These are phyloP conservation scores for Gossypium anomalum DNA, from an alignment of 345 rosid species.

Conservation along the genomic window DNA sequence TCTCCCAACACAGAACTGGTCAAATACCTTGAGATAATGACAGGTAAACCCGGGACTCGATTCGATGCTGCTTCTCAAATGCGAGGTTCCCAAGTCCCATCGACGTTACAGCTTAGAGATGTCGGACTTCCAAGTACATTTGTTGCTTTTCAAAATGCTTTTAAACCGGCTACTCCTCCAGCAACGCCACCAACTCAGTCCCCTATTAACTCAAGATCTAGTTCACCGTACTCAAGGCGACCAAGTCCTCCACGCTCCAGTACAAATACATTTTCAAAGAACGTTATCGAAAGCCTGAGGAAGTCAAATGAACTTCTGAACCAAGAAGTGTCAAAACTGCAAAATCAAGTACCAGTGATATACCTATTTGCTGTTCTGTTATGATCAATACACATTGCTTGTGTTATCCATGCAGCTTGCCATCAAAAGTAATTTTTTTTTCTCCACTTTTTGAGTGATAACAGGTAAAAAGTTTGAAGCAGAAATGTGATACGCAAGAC, in stretches of 20 bases:
- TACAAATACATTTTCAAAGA: conserved; percentile 59
- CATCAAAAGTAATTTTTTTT: not conserved
- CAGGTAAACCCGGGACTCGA: conserved; percentile 50
- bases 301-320: conserved; percentile 77
- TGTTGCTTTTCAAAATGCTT: conserved; percentile 57
- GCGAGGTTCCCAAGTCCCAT: conserved; percentile 74
- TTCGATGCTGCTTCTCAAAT: conserved; percentile 49
- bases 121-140: conserved; percentile 69
- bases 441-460: conserved; percentile 9
- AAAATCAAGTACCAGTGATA: conserved; percentile 51
- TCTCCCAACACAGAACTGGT: conserved; percentile 62
- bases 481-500: conserved; percentile 62
- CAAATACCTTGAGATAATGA: conserved; percentile 64
- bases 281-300: conserved; percentile 70
- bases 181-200: conserved; percentile 27
- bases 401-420: not conserved
- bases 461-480: conserved; percentile 62
- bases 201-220: conserved; percentile 42
- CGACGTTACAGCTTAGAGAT: conserved; percentile 56
- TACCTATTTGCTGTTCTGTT: conserved; percentile 14
- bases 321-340: conserved; percentile 71
- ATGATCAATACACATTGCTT: conserved; percentile 5
- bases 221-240: conserved; percentile 58
- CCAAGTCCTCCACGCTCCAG: conserved; percentile 66
- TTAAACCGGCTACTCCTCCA: conserved; percentile 42